Conservation (phyloP, 768 basidiomycete genomes). For the Infundibulicybe gibba region DNA sequence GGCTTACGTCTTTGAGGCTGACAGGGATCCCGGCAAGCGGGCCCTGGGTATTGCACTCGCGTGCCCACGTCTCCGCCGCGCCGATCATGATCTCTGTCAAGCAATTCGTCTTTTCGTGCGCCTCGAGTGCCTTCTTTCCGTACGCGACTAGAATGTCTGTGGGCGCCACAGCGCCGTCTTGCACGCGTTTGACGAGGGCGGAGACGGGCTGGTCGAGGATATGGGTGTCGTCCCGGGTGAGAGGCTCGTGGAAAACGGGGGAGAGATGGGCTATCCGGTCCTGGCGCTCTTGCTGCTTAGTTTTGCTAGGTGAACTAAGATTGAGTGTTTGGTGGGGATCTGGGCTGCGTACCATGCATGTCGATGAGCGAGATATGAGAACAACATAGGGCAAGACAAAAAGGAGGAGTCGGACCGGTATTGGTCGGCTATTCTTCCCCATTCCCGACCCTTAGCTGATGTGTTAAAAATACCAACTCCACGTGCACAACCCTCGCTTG, state of each 20-base stretch:
- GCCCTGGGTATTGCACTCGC: conserved; percentile 23
- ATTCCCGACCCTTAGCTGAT: too few relatives aligned
- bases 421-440: too few relatives aligned
- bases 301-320: conserved; percentile 12
- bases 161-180: conserved; percentile 23
- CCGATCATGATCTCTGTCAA: conserved; percentile 52
- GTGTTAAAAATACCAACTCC: too few relatives aligned
- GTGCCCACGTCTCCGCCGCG: conserved; percentile 27
- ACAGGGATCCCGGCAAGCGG: conserved; percentile 55
- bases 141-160: conserved; percentile 36
- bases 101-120: conserved; percentile 49
- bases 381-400: not conserved
- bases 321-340: not conserved
- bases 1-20: conserved; percentile 44
- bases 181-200: conserved; percentile 25
- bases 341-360: not conserved
- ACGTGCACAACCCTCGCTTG: too few relatives aligned
- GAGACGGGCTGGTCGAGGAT: conserved; percentile 27
- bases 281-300: conserved; percentile 33
- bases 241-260: conserved; percentile 22
- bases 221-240: conserved; percentile 19
- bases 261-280: conserved; percentile 24
- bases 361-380: not conserved
- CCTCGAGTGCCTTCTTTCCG: conserved; percentile 40
- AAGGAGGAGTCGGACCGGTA: too few relatives aligned